Conservation (phyloP, 129 eudicot species). For the Lactuca saligna region DNA sequence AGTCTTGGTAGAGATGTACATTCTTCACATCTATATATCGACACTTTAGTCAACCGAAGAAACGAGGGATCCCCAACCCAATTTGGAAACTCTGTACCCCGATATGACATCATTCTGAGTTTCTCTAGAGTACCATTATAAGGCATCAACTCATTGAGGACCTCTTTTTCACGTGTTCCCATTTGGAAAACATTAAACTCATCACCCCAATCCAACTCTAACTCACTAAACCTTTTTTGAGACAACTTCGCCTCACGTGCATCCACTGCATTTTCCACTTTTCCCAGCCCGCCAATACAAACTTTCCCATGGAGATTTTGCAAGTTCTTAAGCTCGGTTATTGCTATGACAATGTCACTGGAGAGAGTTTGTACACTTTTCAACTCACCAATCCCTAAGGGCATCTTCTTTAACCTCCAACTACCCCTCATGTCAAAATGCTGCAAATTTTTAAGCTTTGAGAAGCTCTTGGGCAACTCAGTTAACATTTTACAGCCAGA, state of each 20-base stretch:
- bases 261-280: conserved; percentile 27
- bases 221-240: conserved; percentile 23
- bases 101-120: conserved; percentile 26
- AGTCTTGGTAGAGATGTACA: conserved; percentile 35
- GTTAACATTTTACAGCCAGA: conserved; percentile 16
- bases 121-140: conserved; percentile 15
- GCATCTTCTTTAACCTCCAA: conserved; percentile 11
- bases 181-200: neutral
- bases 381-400: conserved; percentile 32
- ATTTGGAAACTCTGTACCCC: conserved; percentile 36
- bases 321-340: conserved; percentile 27
- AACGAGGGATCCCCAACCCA: conserved; percentile 24
- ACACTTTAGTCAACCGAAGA: neutral
- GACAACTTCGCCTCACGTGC: conserved; percentile 39
- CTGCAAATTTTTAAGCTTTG: conserved; percentile 7
- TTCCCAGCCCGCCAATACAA: conserved; percentile 34
- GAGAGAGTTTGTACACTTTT: conserved; percentile 34
- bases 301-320: conserved; percentile 27
- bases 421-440: conserved; percentile 6
- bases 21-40: neutral
- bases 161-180: neutral
- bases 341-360: neutral
- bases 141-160: conserved; percentile 32
- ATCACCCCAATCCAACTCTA: conserved; percentile 41
- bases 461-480: conserved; percentile 28